phyloP scores from a whole-genome alignment of 2,329 filamentous ascomycete species.

The Cladosporium sphaerospermum region DNA sequence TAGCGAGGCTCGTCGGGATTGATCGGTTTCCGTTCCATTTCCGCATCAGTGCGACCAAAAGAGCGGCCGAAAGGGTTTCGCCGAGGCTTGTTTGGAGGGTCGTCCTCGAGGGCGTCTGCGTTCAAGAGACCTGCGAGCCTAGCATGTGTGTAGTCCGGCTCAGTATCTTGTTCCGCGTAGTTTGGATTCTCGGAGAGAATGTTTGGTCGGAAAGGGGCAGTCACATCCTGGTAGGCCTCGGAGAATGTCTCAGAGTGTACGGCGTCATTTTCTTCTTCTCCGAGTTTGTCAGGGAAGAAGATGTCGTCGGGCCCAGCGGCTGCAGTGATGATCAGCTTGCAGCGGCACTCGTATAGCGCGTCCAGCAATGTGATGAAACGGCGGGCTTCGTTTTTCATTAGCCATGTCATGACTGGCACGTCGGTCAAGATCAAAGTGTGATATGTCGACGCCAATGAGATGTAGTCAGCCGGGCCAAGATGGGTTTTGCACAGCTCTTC shows the following conservation, averaged over 20 bases:
- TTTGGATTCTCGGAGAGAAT: slow-evolving; percentile 55
- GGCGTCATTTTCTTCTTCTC: slow-evolving; percentile 38
- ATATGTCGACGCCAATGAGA: slow-evolving; percentile 71
- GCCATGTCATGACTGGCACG: slow-evolving; percentile 59
- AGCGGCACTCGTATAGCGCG: slow-evolving; percentile 74
- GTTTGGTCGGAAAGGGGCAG: slow-evolving; percentile 72
- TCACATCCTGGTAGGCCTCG: slow-evolving; percentile 73
- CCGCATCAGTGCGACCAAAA: slow-evolving; percentile 27
- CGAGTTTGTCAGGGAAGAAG: slow-evolving; percentile 62
- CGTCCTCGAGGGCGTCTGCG: slow-evolving; percentile 44
- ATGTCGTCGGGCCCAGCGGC: slow-evolving; percentile 63
- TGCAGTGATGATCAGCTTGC: slow-evolving; percentile 66
- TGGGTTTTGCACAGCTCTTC: slow-evolving; percentile 56
- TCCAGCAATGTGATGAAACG: slow-evolving; percentile 76
- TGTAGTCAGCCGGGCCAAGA: slow-evolving; percentile 76
- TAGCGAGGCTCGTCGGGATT: slow-evolving; percentile 27
- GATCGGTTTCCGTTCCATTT: slow-evolving; percentile 29
- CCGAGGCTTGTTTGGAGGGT: slow-evolving; percentile 40
- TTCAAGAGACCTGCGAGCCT: slow-evolving; percentile 33
- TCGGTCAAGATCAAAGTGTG: slow-evolving; percentile 70
- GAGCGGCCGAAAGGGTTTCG: slow-evolving; percentile 25
- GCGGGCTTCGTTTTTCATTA: slow-evolving; percentile 73
- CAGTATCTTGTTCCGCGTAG: slow-evolving; percentile 28
- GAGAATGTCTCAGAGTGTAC: slow-evolving; percentile 60
- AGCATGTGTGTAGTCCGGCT: slow-evolving; percentile 33